Evolutionary conservation across 2,329 filamentous ascomycete genomes (phyloP).

Genomic region (Colletotrichum spaethianum): DNA sequence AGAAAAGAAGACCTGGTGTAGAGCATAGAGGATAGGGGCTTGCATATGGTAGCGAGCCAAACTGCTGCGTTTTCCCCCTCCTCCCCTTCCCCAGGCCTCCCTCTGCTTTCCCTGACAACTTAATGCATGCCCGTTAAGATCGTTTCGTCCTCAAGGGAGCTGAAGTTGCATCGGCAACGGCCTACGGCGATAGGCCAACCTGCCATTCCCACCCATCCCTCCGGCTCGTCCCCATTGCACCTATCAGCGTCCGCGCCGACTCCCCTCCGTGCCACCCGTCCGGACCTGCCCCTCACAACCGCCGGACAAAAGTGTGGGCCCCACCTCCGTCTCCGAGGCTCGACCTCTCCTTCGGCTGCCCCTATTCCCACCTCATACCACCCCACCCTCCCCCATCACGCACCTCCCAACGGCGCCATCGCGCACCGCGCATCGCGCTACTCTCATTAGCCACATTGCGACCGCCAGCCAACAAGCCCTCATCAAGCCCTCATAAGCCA

Average conservation of each 20-base stretch:
- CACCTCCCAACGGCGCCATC: constrained; percentile 25
- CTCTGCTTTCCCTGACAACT: constrained; percentile 21
- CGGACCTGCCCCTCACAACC: constrained; percentile 20
- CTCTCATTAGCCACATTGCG: constrained; percentile 20
- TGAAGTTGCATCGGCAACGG: constrained; percentile 5
- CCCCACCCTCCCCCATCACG: neutral
- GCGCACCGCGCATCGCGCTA: constrained; percentile 13
- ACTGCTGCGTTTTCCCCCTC: constrained; percentile 7
- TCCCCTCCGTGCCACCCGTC: constrained; percentile 3
- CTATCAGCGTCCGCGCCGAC: constrained; percentile 32
- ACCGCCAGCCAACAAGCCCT: constrained; percentile 33
- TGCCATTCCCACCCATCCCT: neutral
- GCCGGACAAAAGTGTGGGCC: constrained; percentile 20
- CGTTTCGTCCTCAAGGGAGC: neutral
- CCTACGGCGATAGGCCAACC: constrained; percentile 17
- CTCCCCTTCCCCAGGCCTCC: constrained; percentile 3
- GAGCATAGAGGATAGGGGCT: constrained; percentile 6
- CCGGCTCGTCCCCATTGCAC: constrained; percentile 25
- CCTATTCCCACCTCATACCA: constrained; percentile 27
- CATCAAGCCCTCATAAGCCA: constrained; percentile 5
- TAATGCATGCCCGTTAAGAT: constrained; percentile 34
- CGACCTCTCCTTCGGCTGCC: constrained; percentile 23
- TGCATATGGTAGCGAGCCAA: constrained; percentile 33
- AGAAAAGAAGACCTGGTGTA: neutral
- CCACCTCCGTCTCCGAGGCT: constrained; percentile 18